Evolutionary conservation across 75 land plant genomes (phyloP), one percentile per base, ranked within the genome.

Genomic region (Gnetum montanum): DNA sequence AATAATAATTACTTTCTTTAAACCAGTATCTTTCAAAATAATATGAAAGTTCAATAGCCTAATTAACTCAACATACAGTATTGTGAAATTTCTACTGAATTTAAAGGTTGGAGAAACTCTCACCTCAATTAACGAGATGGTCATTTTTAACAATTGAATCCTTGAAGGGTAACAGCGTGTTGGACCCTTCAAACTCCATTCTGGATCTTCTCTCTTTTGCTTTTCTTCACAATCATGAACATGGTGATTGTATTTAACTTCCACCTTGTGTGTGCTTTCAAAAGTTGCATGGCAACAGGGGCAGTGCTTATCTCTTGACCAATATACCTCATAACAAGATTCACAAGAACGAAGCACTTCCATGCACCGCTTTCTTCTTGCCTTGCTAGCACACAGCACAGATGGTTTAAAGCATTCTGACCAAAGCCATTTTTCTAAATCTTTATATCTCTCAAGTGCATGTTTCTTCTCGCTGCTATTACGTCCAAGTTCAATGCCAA

Each of bases 371-470:
- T 82, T 83, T 23, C 81, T 73, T 35, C 76, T 78, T 67, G 59
- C 55, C 48, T 63, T 78, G 34, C 57, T 26, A 19, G 83, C 85
- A 71, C 50, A 49, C 34, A 81, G 47, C 24, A 47, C 50, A 34
- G 68, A 64, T 31, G 70, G 35, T 49, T 62, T 61, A 49, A 66
- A 60, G 57, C 85, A 78, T 61, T 85, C 83, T 55, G 54, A 67
- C 85, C 88, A 86, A 55, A 83, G 46, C 99, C 96, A 94, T 41
- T 52, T 71, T 54, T 85, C 70, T 20, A 83, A 63, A 34, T 76
- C 88, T 56, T 68, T 73, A 61, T 77, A 86, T 25, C 91, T 70
- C 57, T 66, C 75, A 38, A 85, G 41, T 5, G 77, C 76, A 58
- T 50, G 56, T 31, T 33, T 57, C 49, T 63, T 71, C 61, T 94